Conservation (phyloP, 2,329 filamentous ascomycete genomes). For the Ascochyta pisi region DNA sequence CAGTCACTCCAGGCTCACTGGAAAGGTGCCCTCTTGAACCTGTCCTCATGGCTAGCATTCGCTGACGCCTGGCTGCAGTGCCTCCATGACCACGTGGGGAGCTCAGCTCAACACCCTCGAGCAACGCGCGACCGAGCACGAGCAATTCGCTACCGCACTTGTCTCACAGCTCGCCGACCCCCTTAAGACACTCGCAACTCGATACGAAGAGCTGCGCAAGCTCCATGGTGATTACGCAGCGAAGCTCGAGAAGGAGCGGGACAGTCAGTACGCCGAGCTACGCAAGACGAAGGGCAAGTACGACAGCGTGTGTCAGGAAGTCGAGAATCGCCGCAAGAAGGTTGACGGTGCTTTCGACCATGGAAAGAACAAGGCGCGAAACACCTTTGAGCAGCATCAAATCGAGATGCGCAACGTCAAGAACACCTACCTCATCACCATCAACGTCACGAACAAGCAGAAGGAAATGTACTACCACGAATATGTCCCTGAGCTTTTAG, state of each 20-base stretch:
- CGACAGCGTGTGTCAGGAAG: conserved; percentile 89
- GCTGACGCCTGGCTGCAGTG: conserved; percentile 60
- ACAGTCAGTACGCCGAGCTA: conserved; percentile 81
- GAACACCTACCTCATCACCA: conserved; percentile 95
- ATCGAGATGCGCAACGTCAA: conserved; percentile 97
- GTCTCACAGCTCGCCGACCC: conserved; percentile 84
- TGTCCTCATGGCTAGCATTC: conserved; percentile 3
- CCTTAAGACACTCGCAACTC: conserved; percentile 73
- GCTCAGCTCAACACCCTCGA: conserved; percentile 92
- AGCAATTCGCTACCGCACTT: conserved; percentile 80
- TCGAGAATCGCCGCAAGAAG: conserved; percentile 94
- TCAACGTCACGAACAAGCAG: conserved; percentile 96
- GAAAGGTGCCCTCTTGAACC: conserved; percentile 67
- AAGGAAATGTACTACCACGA: conserved; percentile 98
- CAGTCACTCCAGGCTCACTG: conserved; percentile 91
- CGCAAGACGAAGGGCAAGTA: conserved; percentile 94
- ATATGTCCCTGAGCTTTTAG: conserved; percentile 90
- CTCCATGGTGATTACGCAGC: conserved; percentile 86
- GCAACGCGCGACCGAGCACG: conserved; percentile 85
- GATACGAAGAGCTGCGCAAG: conserved; percentile 92
- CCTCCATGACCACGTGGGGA: conserved; percentile 95
- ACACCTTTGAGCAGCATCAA: conserved; percentile 89
- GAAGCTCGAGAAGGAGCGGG: conserved; percentile 89
- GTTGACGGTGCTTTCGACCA: conserved; percentile 89
- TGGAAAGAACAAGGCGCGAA: conserved; percentile 85